phyloP scores from a whole-genome alignment of 2,329 filamentous ascomycete genomes.

The Didymosphaeria variabile region DNA sequence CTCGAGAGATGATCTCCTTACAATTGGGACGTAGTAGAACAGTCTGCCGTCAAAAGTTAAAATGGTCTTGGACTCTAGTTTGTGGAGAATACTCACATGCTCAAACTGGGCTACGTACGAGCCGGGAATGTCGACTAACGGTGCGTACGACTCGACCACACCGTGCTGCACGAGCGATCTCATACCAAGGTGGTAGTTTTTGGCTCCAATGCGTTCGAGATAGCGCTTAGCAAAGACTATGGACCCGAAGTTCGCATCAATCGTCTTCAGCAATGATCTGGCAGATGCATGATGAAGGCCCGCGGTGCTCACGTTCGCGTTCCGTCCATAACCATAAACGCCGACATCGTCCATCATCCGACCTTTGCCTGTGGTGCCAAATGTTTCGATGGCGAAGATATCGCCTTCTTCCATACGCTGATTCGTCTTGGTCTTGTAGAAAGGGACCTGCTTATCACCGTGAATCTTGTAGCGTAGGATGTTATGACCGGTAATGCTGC shows the following conservation, averaged over 20 bases:
- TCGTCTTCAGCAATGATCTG: constrained; percentile 82
- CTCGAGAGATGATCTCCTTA: constrained; percentile 87
- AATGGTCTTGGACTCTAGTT: not conserved
- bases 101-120: constrained; percentile 95
- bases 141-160: constrained; percentile 88
- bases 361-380: constrained; percentile 90
- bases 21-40: constrained; percentile 56
- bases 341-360: constrained; percentile 81
- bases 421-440: constrained; percentile 82
- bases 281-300: constrained; percentile 80
- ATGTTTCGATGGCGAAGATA: constrained; percentile 94
- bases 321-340: constrained; percentile 71
- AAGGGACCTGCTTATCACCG: constrained; percentile 90
- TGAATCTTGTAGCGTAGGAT: constrained; percentile 92
- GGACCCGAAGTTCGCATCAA: constrained; percentile 95
- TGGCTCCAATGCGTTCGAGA: constrained; percentile 85
- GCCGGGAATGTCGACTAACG: constrained; percentile 87
- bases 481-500: constrained; percentile 89
- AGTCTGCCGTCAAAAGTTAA: constrained; percentile 27
- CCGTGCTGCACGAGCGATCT: constrained; percentile 82
- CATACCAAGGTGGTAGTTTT: constrained; percentile 90
- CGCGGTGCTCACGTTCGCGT: constrained; percentile 72
- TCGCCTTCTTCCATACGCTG: constrained; percentile 98
- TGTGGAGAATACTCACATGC: constrained; percentile 71
- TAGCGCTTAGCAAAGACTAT: constrained; percentile 89